Base-by-base conservation (phyloP, 2,329 filamentous ascomycete genomes). In the Epichloe sylvatica region DNA sequence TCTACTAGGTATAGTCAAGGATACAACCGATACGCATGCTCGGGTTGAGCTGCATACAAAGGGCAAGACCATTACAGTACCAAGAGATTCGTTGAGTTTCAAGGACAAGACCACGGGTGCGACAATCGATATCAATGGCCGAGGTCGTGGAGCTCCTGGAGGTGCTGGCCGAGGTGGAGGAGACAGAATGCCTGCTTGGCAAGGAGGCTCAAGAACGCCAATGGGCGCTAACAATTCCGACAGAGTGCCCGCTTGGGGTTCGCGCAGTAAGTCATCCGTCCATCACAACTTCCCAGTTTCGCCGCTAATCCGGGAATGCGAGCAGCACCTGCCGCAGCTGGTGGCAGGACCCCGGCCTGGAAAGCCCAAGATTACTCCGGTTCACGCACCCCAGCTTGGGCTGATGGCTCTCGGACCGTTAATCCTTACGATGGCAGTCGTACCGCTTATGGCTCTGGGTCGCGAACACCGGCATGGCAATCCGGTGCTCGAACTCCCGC, bases 11-110 rank as follows among this genome's bases (percentile, higher is more conserved):
- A 94, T 96, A 56, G 90, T 98, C 58, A 96, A 95, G 64, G 91
- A 97, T 62, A 85, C 91, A 1, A 94, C 87, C 6, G 90, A 94
- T 58, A 79, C 79, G 3, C 80, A 85, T 60, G 91, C 88, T 33
- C 84, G 90, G 54, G 85, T 98, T 40, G 92, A 98, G 68, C 72
- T 98, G 38, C 91, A 97, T 63, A 90, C 90, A 5, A 95, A 94
- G 71, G 87, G 83, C 69, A 97, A 96, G 73, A 84, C 86, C 15
- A 80, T 97, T 53, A 89, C 84, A 7, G 80, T 97, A 36, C 78
- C 81, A 19, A 94, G 94, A 62, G 82, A 85, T 11, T 79, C 84
- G 51, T 70, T 98, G n/a, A 79, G 78, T 23, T 85, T 94, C 68
- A 90, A 91, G 65, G 91, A 98, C 71, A 86, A 78, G 54, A 68